Evolutionary conservation across 371 early-diverging fungal genomes (phyloP).

Genomic region (Rhizopus microsporus): DNA sequence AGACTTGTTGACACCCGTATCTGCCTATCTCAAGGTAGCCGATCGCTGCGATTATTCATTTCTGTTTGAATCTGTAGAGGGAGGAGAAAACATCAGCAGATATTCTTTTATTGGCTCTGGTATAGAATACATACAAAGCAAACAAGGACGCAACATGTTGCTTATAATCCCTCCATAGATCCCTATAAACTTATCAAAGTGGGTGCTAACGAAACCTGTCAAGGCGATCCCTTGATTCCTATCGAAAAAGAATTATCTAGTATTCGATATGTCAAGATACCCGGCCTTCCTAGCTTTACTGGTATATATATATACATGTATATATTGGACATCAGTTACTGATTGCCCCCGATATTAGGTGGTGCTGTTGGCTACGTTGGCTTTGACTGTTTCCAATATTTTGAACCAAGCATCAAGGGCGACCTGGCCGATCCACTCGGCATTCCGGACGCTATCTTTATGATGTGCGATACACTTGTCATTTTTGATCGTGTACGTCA

Average conservation of each 20-base stretch:
- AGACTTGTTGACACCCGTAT: conserved; percentile 95
- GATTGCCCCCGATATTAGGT: conserved; percentile 41
- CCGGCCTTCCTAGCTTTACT: conserved; percentile 87
- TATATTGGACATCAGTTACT: too few species aligned
- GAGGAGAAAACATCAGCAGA: conserved; percentile 92
- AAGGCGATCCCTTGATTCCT: conserved; percentile 88
- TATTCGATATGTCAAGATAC: conserved; percentile 76
- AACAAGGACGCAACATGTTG: background rate
- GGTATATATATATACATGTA: conserved; percentile 42
- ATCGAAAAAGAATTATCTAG: conserved; percentile 81
- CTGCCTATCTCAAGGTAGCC: conserved; percentile 90
- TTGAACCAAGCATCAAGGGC: conserved; percentile 86
- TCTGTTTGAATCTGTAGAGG: conserved; percentile 92
- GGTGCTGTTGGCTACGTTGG: conserved; percentile 97
- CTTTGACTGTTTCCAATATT: conserved; percentile 95
- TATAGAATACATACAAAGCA: conserved; percentile 29
- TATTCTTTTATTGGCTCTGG: conserved; percentile 94
- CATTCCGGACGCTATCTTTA: conserved; percentile 91
- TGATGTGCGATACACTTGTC: conserved; percentile 93
- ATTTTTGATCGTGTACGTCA: conserved; percentile 94
- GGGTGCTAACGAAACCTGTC: conserved; percentile 66
- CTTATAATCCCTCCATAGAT: conserved; percentile 43
- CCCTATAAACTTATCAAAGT: conserved; percentile 84
- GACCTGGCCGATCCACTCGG: conserved; percentile 81
- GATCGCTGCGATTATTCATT: conserved; percentile 83